Evolutionary conservation across 192 early-diverging fungal genomes (phyloP).

Genomic region (Coemansia sp.): DNA sequence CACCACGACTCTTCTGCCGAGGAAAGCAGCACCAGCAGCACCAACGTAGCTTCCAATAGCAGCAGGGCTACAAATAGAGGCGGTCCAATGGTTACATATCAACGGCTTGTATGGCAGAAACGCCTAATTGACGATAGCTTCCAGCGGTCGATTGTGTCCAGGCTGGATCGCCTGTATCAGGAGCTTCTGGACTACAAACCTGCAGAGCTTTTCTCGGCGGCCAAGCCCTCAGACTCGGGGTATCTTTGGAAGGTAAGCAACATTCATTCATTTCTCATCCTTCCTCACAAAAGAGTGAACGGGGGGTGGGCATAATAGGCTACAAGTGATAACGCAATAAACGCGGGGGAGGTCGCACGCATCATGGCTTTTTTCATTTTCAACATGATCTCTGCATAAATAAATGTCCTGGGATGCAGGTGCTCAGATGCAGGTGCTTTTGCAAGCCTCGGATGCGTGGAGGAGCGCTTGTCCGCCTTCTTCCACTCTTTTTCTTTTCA

Average conservation of each 20-base stretch:
- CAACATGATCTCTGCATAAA: no score
- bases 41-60: not conserved
- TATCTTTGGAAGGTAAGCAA: slow-evolving; percentile 44
- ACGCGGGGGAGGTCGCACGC: not conserved
- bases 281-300: no score
- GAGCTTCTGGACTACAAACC: slow-evolving; percentile 62
- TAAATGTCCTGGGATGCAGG: no score
- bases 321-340: not conserved
- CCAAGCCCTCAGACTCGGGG: slow-evolving; percentile 5
- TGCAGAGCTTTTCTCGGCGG: slow-evolving; percentile 14
- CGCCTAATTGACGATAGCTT: slow-evolving; percentile 66
- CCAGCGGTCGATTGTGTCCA: slow-evolving; percentile 65
- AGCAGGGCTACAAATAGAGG: not conserved
- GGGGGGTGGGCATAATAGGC: no score
- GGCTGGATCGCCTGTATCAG: slow-evolving; percentile 67
- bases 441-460: no score
- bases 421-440: no score
- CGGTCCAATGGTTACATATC: slow-evolving; percentile 39
- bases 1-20: not conserved
- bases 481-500: no score
- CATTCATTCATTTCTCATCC: not conserved
- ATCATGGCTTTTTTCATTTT: not conserved
- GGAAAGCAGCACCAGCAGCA: not conserved
- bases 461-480: no score
- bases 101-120: slow-evolving; percentile 53